Evolutionary conservation across 129 eudicot species (phyloP), one percentile per base, ranked within the genome.

Genomic region (Flaveria bidentis): DNA sequence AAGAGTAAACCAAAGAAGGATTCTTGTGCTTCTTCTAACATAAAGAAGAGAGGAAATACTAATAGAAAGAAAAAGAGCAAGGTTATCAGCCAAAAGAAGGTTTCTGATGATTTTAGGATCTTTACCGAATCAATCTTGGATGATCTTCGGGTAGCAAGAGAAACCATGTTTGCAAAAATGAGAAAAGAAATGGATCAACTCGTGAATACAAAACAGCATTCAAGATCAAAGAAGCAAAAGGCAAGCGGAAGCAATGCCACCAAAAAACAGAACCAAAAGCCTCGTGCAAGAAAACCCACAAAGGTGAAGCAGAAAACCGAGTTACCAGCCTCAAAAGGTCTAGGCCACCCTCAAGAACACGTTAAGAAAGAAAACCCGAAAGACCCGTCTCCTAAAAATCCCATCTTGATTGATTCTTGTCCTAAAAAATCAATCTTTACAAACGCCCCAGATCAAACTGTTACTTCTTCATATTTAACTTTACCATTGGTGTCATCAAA

Each of bases 151-250:
- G 82, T 82, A 61, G 89, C 87, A 49, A 77, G 91, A 75, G 88
- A 87, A 47, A 78, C 78, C 68, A 85, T 92, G 96, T 77, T 92
- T 80, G 80, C 79, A 5, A 73, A 62, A 75, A 87, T 92, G 96
- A 83, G 67, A 72, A 84, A 82, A 47, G 91, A 92, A 65, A 75
- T 87, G 88, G 72, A 52, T 64, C 75, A 81, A 44, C 79, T 87
- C 62, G 25, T 83, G 70, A 56, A 73, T 9, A 20, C 76, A 13
- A 67, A 71, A 11, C 45, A 47, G 25, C 23, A 70, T 17, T 50
- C 81, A 49, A 81, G 64, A 61, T 64, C 86, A 70, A 67, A 30
- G 75, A 84, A 67, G 81, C 76, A 71, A 70, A 81, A 45, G 71
- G 66, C 46, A 47, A 69, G 39, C 7, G 71, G 14, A n/a, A 77